These are phyloP conservation scores for Colletotrichum eremochloae DNA, from an alignment of 2,329 filamentous ascomycete genomes.

Conservation along the genomic window DNA sequence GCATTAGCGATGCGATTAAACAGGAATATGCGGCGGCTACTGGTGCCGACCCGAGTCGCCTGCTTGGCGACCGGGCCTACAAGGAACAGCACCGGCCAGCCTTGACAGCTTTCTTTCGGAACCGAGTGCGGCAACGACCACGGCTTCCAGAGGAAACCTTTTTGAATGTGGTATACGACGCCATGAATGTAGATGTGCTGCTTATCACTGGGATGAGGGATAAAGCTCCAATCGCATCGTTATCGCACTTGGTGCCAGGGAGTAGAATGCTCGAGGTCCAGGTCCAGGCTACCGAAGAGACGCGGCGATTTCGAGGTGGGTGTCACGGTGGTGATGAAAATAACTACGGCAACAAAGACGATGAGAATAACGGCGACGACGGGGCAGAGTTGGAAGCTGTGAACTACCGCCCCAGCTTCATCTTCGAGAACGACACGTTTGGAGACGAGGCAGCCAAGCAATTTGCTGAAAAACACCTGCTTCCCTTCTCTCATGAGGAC, in stretches of 20 bases:
- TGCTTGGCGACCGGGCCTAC: slow-evolving; percentile 68
- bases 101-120: slow-evolving; percentile 65
- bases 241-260: slow-evolving; percentile 67
- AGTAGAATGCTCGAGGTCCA: slow-evolving; percentile 67
- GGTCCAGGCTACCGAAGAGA: slow-evolving; percentile 57
- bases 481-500: slow-evolving; percentile 61
- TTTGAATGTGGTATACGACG: slow-evolving; percentile 56
- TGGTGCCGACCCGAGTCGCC: slow-evolving; percentile 60
- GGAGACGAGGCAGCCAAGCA: slow-evolving; percentile 54
- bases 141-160: slow-evolving; percentile 66
- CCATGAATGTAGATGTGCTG: slow-evolving; percentile 64
- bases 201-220: slow-evolving; percentile 76
- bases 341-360: slow-evolving; percentile 34
- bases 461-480: slow-evolving; percentile 59
- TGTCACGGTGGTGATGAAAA: background rate
- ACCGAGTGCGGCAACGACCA: slow-evolving; percentile 59
- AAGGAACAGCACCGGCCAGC: slow-evolving; percentile 71
- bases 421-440: slow-evolving; percentile 64
- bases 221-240: slow-evolving; percentile 65
- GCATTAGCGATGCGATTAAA: slow-evolving; percentile 72
- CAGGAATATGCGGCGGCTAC: slow-evolving; percentile 65
- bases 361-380: slow-evolving; percentile 11
- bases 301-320: slow-evolving; percentile 53
- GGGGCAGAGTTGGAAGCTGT: background rate
- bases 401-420: slow-evolving; percentile 57